phyloP scores from a whole-genome alignment of 257 asterid genomes.

The Phtheirospermum japonicum region DNA sequence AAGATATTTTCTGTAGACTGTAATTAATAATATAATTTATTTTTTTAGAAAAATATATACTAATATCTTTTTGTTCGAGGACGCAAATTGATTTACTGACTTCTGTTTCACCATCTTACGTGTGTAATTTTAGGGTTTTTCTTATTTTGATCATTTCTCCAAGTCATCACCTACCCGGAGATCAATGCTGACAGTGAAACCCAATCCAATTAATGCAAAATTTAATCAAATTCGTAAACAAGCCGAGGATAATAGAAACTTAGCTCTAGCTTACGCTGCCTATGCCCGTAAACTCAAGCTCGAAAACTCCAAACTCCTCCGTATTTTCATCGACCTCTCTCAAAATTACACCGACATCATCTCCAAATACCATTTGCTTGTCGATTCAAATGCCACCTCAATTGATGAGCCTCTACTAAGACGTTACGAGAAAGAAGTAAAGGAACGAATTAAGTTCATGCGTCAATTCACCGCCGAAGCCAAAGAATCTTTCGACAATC shows the following conservation, averaged over 20 bases:
- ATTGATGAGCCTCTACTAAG: constrained; percentile 52
- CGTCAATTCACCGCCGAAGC: constrained; percentile 61
- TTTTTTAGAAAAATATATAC: too few relatives aligned
- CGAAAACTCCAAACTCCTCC: constrained; percentile 59
- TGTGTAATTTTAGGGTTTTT: constrained; percentile 39
- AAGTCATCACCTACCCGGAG: constrained; percentile 34
- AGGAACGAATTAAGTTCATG: constrained; percentile 56
- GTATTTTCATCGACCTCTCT: constrained; percentile 58
- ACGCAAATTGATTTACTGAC: constrained; percentile 11
- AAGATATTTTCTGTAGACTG: background rate
- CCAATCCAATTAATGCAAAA: constrained; percentile 66
- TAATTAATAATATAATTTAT: background rate
- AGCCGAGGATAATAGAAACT: constrained; percentile 57
- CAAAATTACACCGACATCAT: constrained; percentile 52
- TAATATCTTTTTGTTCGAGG: too few relatives aligned
- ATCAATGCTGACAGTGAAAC: constrained; percentile 50
- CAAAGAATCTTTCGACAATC: constrained; percentile 66
- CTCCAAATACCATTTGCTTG: constrained; percentile 45
- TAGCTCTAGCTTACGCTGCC: constrained; percentile 60
- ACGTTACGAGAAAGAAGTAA: constrained; percentile 69
- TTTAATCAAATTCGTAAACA: constrained; percentile 66
- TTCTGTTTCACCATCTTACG: background rate
- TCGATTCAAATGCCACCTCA: constrained; percentile 41
- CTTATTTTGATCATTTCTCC: constrained; percentile 32
- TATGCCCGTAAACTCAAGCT: constrained; percentile 73